Percentiles rank a stretch among this genome's conserved stretches.
Evolutionary conservation across 1,284 basidiomycete genomes (phyloP).

Genomic region (Cerrena zonata): DNA sequence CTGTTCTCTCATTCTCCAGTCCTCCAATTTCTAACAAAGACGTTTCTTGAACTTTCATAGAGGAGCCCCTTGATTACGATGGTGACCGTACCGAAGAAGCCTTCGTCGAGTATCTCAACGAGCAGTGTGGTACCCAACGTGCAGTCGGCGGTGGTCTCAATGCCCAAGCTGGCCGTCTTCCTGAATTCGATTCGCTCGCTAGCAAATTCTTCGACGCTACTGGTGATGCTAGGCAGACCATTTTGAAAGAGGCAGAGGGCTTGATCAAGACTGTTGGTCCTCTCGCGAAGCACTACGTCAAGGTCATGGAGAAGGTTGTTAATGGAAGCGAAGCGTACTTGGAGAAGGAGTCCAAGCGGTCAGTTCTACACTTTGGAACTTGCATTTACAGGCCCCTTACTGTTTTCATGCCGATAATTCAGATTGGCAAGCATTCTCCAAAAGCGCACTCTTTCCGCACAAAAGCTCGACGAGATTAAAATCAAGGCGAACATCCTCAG

Average conservation of each 20-base stretch:
- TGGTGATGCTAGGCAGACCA: conserved; percentile 48
- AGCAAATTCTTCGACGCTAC: conserved; percentile 68
- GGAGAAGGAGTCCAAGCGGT: conserved; percentile 83
- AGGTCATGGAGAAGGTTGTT: conserved; percentile 85
- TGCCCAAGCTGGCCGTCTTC: conserved; percentile 76
- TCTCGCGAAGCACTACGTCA: conserved; percentile 78
- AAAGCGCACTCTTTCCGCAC: conserved; percentile 67
- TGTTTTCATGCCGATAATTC: not conserved
- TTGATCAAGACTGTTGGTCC: conserved; percentile 43
- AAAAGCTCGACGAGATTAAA: conserved; percentile 91
- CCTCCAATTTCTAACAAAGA: not conserved
- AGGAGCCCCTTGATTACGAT: conserved; percentile 62
- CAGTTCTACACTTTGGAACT: conserved; percentile 22
- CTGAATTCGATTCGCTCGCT: conserved; percentile 76
- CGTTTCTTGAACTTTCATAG: not conserved
- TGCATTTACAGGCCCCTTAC: not conserved
- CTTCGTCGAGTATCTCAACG: conserved; percentile 75
- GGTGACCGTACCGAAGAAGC: conserved; percentile 63
- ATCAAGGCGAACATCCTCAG: conserved; percentile 84
- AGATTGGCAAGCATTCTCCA: conserved; percentile 67
- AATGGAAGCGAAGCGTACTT: conserved; percentile 74
- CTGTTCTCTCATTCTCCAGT: not conserved
- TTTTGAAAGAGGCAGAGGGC: conserved; percentile 58
- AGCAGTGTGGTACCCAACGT: conserved; percentile 83
- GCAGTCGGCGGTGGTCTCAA: conserved; percentile 76